Evolutionary conservation across 1,284 basidiomycete species (phyloP).

Genomic region (Lentinula novae-zelandiae): DNA sequence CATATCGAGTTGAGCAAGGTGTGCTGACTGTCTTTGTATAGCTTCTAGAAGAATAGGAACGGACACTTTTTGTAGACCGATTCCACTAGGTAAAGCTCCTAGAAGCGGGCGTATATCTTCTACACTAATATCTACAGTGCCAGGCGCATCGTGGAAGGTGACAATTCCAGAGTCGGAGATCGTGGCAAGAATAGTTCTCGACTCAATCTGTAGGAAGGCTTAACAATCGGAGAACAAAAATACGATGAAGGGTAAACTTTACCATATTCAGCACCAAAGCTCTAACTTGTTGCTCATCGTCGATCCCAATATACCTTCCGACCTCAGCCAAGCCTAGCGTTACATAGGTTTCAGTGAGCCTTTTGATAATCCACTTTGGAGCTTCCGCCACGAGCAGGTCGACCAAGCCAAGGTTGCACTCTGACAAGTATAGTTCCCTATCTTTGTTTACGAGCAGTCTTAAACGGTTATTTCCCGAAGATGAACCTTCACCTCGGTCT

Average conservation of each 20-base stretch:
- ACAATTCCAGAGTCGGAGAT: constrained; percentile 58
- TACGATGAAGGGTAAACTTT: constrained; percentile 19
- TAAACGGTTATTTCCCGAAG: constrained; percentile 1
- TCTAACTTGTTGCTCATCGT: constrained; percentile 37
- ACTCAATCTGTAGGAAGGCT: constrained; percentile 51
- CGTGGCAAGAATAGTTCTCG: constrained; percentile 60
- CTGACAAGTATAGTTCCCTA: constrained; percentile 14
- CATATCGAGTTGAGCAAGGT: constrained; percentile 51
- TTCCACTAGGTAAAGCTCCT: neutral
- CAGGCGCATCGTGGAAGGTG: constrained; percentile 62
- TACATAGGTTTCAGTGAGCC: constrained; percentile 75
- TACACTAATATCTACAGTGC: constrained; percentile 42
- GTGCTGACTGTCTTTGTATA: constrained; percentile 52
- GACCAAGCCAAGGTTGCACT: constrained; percentile 58
- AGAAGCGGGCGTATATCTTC: constrained; percentile 8
- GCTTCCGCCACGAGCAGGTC: constrained; percentile 65
- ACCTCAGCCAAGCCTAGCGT: constrained; percentile 71
- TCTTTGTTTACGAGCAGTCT: constrained; percentile 26
- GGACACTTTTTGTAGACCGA: neutral
- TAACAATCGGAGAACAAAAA: neutral
- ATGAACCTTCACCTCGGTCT: constrained; percentile 7
- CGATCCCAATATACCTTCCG: constrained; percentile 29
- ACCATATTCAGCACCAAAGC: constrained; percentile 74
- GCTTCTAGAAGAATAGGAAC: constrained; percentile 6
- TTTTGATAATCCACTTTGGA: constrained; percentile 72